Percentiles rank a stretch among this genome's conserved stretches.
phyloP scores from a whole-genome alignment of 495 filamentous ascomycete species.

The Emericellopsis terricola region DNA sequence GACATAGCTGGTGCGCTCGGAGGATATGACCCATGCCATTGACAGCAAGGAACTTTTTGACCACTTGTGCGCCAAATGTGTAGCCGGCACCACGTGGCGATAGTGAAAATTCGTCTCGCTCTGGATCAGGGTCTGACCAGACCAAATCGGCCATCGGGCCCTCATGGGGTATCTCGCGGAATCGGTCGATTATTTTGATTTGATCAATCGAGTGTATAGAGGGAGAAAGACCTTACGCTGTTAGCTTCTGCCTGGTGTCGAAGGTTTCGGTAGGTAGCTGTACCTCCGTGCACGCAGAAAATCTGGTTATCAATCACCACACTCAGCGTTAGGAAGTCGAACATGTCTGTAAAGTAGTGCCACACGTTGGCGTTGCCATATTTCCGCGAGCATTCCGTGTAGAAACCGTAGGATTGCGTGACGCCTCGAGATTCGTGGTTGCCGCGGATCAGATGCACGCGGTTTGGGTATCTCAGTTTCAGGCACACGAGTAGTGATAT shows the following conservation, averaged over 20 bases:
- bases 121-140: slow-evolving; percentile 92
- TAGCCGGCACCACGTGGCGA: slow-evolving; percentile 90
- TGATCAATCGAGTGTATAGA: slow-evolving; percentile 97
- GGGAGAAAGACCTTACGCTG: slow-evolving; percentile 50
- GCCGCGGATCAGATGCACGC: slow-evolving; percentile 84
- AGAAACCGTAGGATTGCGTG: slow-evolving; percentile 97
- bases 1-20: slow-evolving; percentile 89
- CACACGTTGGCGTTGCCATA: slow-evolving; percentile 97
- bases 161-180: slow-evolving; percentile 94
- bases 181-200: slow-evolving; percentile 98
- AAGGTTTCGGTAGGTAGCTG: no score
- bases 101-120: slow-evolving; percentile 88
- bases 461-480: slow-evolving; percentile 80
- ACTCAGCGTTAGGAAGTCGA: slow-evolving; percentile 88
- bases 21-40: slow-evolving; percentile 95
- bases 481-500: slow-evolving; percentile 91
- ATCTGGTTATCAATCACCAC: slow-evolving; percentile 98
- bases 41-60: slow-evolving; percentile 92
- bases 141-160: slow-evolving; percentile 98
- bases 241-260: slow-evolving; percentile 1
- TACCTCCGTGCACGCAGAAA: slow-evolving; percentile 90
- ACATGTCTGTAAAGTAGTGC: slow-evolving; percentile 99
- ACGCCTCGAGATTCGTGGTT: slow-evolving; percentile 97
- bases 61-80: slow-evolving; percentile 91
- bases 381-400: slow-evolving; percentile 93